These are phyloP conservation scores for Ceratocystis papillata DNA, from an alignment of 2,329 filamentous ascomycete genomes.

Conservation along the genomic window DNA sequence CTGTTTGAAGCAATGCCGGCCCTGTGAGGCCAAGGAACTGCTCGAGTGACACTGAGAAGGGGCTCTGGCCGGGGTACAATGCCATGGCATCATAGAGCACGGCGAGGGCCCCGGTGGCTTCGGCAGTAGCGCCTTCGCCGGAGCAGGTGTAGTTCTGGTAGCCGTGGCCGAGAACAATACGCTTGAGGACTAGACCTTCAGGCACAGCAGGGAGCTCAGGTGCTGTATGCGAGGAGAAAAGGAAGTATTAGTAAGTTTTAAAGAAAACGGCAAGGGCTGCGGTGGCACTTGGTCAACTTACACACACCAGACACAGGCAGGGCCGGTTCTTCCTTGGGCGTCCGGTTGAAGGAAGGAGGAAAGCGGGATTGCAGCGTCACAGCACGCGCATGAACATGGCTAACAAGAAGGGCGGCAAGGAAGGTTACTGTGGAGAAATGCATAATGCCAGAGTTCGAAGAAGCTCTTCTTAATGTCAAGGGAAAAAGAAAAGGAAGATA, in stretches of 20 bases:
- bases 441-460: not conserved
- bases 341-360: not conserved
- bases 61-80: conserved; percentile 40
- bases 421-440: conserved; percentile 4
- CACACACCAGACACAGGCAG: conserved; percentile 14
- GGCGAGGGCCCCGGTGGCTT: conserved; percentile 40
- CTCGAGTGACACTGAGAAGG: conserved; percentile 32
- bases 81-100: conserved; percentile 47
- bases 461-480: too few relatives aligned
- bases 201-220: conserved; percentile 38
- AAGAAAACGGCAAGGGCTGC: not conserved
- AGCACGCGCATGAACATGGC: not conserved
- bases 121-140: conserved; percentile 5
- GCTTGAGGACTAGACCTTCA: conserved; percentile 36
- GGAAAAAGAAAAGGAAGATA: not conserved
- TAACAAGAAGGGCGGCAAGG: not conserved
- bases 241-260: conserved; percentile 20
- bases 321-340: not conserved
- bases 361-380: not conserved
- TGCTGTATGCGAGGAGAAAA: conserved; percentile 6
- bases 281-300: not conserved
- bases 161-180: conserved; percentile 52
- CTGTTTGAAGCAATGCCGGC: conserved; percentile 34
- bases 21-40: conserved; percentile 32
- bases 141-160: conserved; percentile 50